Base-by-base conservation (phyloP, 2,329 filamentous ascomycete genomes). In the Diplodia intermedia region DNA sequence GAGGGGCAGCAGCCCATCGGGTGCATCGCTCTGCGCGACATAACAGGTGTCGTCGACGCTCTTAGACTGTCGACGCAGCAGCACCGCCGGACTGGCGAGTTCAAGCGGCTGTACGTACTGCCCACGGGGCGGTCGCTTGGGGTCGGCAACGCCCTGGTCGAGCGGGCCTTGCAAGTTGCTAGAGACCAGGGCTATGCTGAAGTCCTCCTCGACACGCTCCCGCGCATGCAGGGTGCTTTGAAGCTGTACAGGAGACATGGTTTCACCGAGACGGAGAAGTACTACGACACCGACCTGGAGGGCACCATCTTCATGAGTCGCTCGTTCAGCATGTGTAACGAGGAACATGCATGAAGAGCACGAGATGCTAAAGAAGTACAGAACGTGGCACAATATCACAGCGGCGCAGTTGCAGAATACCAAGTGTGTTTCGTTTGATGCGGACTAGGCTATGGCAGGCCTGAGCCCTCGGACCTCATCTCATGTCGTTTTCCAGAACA, bases 51-150 rank as follows among this genome's bases (percentile, higher is more conserved):
- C 38, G 54, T 55, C 18, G 38, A n/a, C 11, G 23, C 52, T 18
- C 33, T 7, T n/a, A 31, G 18, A 31, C 26, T 36, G 7, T 11
- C 50, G 20, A 6, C 11, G 36, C 15, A 6, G 15, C 31, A 36
- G 31, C 29, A 47, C 23, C 52, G 65, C 23, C 52, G 65, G 26
- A 52, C 61, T 33, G 65, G 82, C 71, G 87, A 89, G 73, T 84
- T 89, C 78, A 89, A 89, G 73, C 80, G 86, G 1, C 77, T 89
- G 0, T 89, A 86, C 71, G 80, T 86, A 9, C 69, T 76, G 2
- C 83, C 84, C 0, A 72, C 77, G 50, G 81, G 81, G 1, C 81
- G 86, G 29, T 84, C 86, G 2, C 71, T 79, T 14, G 85, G 86
- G 0, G 73, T 86, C 1, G 86, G 86, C 1, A 80, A 79, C 62